These are phyloP conservation scores for Leccinum boreale DNA, from an alignment of 768 basidiomycete genomes.

Conservation along the genomic window DNA sequence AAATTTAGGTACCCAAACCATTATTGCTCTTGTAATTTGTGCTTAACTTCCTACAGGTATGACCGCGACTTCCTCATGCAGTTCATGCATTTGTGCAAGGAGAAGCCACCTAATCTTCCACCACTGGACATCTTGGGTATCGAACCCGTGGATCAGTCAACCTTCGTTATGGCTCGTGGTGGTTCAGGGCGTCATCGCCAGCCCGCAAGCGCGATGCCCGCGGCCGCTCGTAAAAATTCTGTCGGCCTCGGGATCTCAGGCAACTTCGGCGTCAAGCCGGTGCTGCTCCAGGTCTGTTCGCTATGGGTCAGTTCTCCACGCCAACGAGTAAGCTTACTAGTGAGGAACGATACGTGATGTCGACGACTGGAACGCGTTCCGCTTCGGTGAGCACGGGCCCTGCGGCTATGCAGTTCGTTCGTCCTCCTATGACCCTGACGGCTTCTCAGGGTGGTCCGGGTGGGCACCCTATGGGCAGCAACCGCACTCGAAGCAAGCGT, in stretches of 20 bases:
- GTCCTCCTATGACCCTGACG: slow-evolving; percentile 68
- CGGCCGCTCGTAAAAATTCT: slow-evolving; percentile 46
- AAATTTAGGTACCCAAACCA: not conserved
- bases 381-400: slow-evolving; percentile 53
- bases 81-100: slow-evolving; percentile 58
- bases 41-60: slow-evolving; percentile 54
- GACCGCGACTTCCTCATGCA: slow-evolving; percentile 97
- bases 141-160: slow-evolving; percentile 63
- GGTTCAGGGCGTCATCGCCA: slow-evolving; percentile 62
- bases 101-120: slow-evolving; percentile 78
- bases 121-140: slow-evolving; percentile 89
- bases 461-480: slow-evolving; percentile 44
- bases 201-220: slow-evolving; percentile 40
- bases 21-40: not conserved
- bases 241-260: slow-evolving; percentile 41
- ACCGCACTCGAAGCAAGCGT: slow-evolving; percentile 77
- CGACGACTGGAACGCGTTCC: slow-evolving; percentile 46
- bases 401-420: slow-evolving; percentile 47
- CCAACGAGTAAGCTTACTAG: slow-evolving; percentile 58
- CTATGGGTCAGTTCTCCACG: slow-evolving; percentile 69
- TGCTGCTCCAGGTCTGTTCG: slow-evolving; percentile 28
- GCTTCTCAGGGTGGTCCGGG: slow-evolving; percentile 61
- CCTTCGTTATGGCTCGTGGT: slow-evolving; percentile 53
- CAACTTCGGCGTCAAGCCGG: slow-evolving; percentile 36
- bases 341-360: slow-evolving; percentile 60